phyloP scores from a whole-genome alignment of 441 rosid genomes.

The Omphalea diandra region DNA sequence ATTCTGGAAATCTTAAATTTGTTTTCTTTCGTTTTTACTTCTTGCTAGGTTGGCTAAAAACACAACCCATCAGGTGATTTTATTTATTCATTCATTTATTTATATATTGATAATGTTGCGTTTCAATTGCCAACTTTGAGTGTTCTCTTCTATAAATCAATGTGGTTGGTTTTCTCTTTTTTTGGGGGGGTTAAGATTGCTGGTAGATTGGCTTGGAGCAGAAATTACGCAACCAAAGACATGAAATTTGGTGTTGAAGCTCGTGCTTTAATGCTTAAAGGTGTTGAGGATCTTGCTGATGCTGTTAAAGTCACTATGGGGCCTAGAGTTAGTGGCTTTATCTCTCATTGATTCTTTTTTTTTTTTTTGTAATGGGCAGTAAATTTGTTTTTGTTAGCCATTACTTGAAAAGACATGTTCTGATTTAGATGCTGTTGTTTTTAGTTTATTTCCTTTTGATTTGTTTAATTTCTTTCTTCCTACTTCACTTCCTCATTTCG shows the following conservation, averaged over 20 bases:
- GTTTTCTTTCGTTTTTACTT: not conserved
- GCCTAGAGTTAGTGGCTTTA: constrained; percentile 48
- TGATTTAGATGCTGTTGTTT: no score
- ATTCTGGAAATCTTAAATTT: not conserved
- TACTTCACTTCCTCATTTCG: no score
- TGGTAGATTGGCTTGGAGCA: constrained; percentile 47
- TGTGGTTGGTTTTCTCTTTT: not conserved
- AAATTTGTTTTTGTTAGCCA: no score
- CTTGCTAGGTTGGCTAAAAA: constrained; percentile 44
- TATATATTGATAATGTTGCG: not conserved
- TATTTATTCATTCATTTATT: no score
- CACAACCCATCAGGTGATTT: constrained; percentile 43
- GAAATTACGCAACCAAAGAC: constrained; percentile 71
- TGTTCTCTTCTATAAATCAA: not conserved
- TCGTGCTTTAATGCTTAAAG: constrained; percentile 73
- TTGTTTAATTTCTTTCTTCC: no score
- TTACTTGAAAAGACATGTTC: no score
- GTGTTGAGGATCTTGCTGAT: constrained; percentile 82
- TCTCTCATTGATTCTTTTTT: not conserved
- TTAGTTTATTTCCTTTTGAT: no score
- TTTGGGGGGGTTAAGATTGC: constrained; percentile 47
- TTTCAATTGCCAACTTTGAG: not conserved
- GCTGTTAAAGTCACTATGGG: constrained; percentile 86
- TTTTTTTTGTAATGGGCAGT: no score
- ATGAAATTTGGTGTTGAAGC: constrained; percentile 78